Percentiles rank a stretch among this genome's conserved stretches.
These are phyloP conservation scores for Ramichloridium luteum DNA, from an alignment of 2,329 filamentous ascomycete species.

Conservation along the genomic window DNA sequence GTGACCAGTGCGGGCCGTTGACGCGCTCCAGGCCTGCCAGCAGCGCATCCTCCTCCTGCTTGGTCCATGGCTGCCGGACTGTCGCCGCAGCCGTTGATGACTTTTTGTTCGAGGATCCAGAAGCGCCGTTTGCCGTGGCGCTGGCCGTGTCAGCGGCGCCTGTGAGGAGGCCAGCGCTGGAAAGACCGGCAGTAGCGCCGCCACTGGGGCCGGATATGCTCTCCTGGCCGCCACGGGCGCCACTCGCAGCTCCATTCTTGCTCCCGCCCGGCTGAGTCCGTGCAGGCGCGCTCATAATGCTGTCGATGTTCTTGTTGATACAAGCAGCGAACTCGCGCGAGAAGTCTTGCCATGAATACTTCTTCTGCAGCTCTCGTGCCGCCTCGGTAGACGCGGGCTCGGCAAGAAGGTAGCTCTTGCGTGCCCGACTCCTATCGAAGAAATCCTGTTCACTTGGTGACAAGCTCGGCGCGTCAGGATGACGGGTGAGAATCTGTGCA, in stretches of 20 bases:
- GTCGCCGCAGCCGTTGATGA: constrained; percentile 13
- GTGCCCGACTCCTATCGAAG: constrained; percentile 40
- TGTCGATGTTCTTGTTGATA: constrained; percentile 46
- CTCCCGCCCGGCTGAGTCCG: constrained; percentile 12
- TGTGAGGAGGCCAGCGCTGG: constrained; percentile 4
- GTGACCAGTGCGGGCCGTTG: constrained; percentile 85
- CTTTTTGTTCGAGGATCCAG: constrained; percentile 7
- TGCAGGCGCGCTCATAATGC: constrained; percentile 23
- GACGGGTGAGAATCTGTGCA: constrained; percentile 40
- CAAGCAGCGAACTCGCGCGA: constrained; percentile 46
- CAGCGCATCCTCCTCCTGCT: constrained; percentile 78
- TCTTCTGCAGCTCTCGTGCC: constrained; percentile 40
- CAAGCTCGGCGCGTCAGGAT: constrained; percentile 40
- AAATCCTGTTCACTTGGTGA: constrained; percentile 50
- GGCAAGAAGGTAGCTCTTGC: constrained; percentile 45
- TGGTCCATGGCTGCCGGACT: constrained; percentile 64
- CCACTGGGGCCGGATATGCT: constrained; percentile 3
- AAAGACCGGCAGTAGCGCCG: constrained; percentile 3
- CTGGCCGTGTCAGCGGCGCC: constrained; percentile 2
- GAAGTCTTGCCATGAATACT: constrained; percentile 53
- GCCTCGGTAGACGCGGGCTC: constrained; percentile 33
- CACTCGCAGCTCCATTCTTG: neutral
- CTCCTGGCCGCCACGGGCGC: constrained; percentile 1
- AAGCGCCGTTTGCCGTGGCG: neutral
- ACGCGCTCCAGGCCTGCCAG: constrained; percentile 82